Base-by-base conservation (phyloP, 2,329 filamentous ascomycete genomes). In the Macrophomina pseudophaseolina region DNA sequence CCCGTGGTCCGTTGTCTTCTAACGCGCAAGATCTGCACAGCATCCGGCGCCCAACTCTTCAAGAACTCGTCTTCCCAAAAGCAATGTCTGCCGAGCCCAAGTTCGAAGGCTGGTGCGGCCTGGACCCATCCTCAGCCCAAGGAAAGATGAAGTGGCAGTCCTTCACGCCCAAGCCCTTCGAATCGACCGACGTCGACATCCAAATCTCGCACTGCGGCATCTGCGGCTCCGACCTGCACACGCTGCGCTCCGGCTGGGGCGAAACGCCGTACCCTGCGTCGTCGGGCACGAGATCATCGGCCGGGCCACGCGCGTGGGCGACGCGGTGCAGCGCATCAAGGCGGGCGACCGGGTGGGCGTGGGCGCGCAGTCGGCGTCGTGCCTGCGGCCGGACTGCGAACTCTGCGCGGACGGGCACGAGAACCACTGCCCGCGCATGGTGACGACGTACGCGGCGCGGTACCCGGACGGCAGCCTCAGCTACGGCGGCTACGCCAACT, bases 401-500 rank as follows among this genome's bases (percentile, higher is more conserved):
- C 83, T 86, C 65, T 89, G 87, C 70, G 75, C 76, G 3, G 72
- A 74, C 44, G 83, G 62, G 28, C n/a, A 72, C 12, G 80, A 83
- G 67, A 78, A 80, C 54, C 76, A 83, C 69, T 84, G 82, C 70
- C 68, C 73, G 5, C 76, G 74, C 23, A 84, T 85, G 74, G 77
- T 86, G 28, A 82, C 85, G 64, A 91, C 89, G 0, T 91, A 90
- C 71, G 85, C 86, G 69, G 80, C 81, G 38, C 82, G 80, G 16
- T 89, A 88, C 71, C 78, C 80, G 5, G 81, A 89, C 70, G 88
- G 89, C 6, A 85, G 80, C 69, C 88, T 85, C 74, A 85, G 86
- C 1, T 90, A 91, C 71, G 91, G 91, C 3, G 91, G 82, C 0
- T 88, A 87, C 70, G 85, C 85, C 5, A 79, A 82, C 62, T 82